phyloP scores from a whole-genome alignment of 2,329 filamentous ascomycete genomes.

The Arachnomyces sp. region DNA sequence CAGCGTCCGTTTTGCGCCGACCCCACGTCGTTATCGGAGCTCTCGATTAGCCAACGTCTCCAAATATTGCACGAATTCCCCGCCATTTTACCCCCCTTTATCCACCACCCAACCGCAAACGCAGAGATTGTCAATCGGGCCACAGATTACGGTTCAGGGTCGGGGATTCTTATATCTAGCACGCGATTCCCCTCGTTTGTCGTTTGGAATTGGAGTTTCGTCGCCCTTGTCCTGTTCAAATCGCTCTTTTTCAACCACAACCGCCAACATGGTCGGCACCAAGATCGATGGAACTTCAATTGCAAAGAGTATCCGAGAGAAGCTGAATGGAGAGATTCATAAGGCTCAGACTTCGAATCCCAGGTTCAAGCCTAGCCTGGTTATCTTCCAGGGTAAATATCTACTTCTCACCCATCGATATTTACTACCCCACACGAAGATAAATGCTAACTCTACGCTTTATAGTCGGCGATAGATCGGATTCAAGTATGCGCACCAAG shows the following conservation, averaged over 20 bases:
- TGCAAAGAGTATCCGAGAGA: slow-evolving; percentile 82
- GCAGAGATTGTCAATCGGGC: too few species aligned
- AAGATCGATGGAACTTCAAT: slow-evolving; percentile 96
- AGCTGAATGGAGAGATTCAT: slow-evolving; percentile 70
- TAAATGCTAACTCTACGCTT: slow-evolving; percentile 8
- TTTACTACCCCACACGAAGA: background rate
- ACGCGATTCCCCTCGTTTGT: slow-evolving; percentile 10
- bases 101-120: too few species aligned
- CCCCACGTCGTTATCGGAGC: too few species aligned
- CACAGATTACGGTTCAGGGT: too few species aligned
- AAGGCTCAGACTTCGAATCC: slow-evolving; percentile 75
- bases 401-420: background rate
- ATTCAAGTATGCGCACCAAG: slow-evolving; percentile 62
- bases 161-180: slow-evolving; percentile 1
- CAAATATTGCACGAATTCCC: too few species aligned
- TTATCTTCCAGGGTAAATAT: slow-evolving; percentile 81
- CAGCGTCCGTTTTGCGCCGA: too few species aligned
- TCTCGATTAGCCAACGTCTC: too few species aligned
- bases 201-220: background rate
- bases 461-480: slow-evolving; percentile 80
- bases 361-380: slow-evolving; percentile 79
- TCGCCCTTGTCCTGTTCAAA: slow-evolving; percentile 12
- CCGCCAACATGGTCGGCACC: slow-evolving; percentile 67
- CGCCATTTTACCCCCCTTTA: too few species aligned
- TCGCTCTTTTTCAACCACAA: slow-evolving; percentile 44